These are phyloP conservation scores for Aspergillus glaucus DNA, from an alignment of 2,329 filamentous ascomycete species.

Conservation along the genomic window DNA sequence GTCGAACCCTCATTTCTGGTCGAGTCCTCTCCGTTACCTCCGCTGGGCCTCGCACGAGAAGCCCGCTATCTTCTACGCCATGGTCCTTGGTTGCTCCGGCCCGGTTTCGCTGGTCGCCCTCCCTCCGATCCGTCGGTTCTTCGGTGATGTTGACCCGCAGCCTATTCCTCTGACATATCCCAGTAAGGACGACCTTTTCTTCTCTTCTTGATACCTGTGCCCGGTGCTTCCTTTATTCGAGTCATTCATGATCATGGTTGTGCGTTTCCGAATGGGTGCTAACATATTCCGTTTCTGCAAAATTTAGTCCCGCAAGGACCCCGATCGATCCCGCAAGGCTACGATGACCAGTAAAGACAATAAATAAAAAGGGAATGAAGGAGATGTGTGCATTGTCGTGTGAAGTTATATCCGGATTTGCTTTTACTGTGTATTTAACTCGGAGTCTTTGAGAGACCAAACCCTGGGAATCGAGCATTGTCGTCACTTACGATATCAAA, in stretches of 20 bases:
- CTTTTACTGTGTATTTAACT: not conserved
- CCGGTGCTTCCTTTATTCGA: not conserved
- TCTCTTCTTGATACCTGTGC: not conserved
- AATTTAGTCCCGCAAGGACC: slow-evolving; percentile 40
- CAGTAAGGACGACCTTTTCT: slow-evolving; percentile 54
- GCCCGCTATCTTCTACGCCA: slow-evolving; percentile 86
- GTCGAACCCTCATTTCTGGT: slow-evolving; percentile 72
- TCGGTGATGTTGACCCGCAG: slow-evolving; percentile 68
- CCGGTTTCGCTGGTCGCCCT: slow-evolving; percentile 65
- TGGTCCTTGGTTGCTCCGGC: slow-evolving; percentile 65
- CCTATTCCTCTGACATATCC: slow-evolving; percentile 87
- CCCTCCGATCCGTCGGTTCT: slow-evolving; percentile 63
- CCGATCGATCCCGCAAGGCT: slow-evolving; percentile 41
- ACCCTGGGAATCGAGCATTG: not conserved
- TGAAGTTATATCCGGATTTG: slow-evolving; percentile 1
- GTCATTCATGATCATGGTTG: not conserved
- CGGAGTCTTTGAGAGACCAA: not conserved
- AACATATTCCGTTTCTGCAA: not conserved
- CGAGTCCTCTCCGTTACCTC: slow-evolving; percentile 72
- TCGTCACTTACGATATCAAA: not conserved
- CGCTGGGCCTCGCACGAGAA: slow-evolving; percentile 83
- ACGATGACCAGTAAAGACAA: slow-evolving; percentile 37
- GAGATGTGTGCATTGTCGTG: not conserved
- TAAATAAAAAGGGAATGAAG: slow-evolving; percentile 1
- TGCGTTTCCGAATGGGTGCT: not conserved